Conservation (phyloP, 129 eudicot species). For the Silybum marianum region DNA sequence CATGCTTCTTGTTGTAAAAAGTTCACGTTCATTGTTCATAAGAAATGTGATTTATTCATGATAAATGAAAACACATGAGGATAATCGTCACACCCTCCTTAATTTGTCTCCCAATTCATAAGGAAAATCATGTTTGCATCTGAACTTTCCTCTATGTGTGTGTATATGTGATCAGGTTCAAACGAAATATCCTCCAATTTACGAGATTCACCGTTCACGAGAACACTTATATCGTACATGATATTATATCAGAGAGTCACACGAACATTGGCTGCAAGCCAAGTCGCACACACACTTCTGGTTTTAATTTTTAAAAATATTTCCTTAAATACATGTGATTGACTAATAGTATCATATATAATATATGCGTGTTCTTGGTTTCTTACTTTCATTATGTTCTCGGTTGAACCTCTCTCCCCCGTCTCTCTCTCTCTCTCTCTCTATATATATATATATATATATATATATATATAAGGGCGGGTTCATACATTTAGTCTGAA, state of each 20-base stretch:
- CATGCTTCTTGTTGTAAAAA: background rate
- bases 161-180: background rate
- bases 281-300: background rate
- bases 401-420: background rate
- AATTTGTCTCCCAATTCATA: background rate
- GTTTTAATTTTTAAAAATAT: background rate
- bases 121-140: background rate
- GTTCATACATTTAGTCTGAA: too few species aligned
- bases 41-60: background rate
- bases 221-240: background rate
- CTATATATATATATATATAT: too few species aligned
- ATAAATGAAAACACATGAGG: background rate
- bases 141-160: background rate
- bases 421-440: background rate
- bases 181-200: background rate
- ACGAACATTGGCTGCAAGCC: background rate
- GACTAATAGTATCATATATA: background rate
- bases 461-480: too few species aligned
- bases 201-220: background rate
- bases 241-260: background rate
- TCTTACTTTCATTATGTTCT: background rate
- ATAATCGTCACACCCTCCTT: background rate
- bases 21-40: background rate
- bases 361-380: background rate
- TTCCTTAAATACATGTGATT: background rate